Evolutionary conservation across 2,329 filamentous ascomycete genomes (phyloP).

Genomic region (Phyllachora maydis): DNA sequence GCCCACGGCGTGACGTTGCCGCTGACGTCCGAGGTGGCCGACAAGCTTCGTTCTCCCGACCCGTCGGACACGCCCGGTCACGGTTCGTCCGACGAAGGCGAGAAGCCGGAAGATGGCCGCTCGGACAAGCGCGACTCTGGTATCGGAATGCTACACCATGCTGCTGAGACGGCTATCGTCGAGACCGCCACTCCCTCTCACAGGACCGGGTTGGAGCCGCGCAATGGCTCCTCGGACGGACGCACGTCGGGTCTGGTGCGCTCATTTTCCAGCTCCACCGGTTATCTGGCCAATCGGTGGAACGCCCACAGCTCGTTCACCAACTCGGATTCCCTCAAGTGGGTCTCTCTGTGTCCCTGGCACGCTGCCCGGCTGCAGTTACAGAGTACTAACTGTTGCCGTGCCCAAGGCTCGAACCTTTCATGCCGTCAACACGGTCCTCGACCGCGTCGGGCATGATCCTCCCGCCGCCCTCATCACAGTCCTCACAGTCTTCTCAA

Average conservation of each 20-base stretch:
- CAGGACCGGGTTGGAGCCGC: too few species aligned
- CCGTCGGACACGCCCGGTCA: background rate
- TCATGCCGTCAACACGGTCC: slow-evolving; percentile 9
- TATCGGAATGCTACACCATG: too few species aligned
- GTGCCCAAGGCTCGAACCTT: background rate
- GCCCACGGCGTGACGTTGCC: background rate
- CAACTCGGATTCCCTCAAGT: slow-evolving; percentile 27
- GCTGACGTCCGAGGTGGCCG: too few species aligned
- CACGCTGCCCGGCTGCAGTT: too few species aligned
- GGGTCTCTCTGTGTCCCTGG: slow-evolving; percentile 6
- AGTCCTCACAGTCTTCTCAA: slow-evolving; percentile 20
- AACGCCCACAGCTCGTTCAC: slow-evolving; percentile 30
- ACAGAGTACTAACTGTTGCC: too few species aligned
- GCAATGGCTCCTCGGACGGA: background rate
- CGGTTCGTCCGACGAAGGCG: background rate
- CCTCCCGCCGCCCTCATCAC: slow-evolving; percentile 11
- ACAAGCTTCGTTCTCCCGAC: too few species aligned
- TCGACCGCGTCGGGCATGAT: slow-evolving; percentile 15
- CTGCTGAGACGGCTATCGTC: too few species aligned
- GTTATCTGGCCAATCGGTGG: slow-evolving; percentile 35
- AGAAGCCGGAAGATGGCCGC: background rate
- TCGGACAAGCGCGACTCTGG: slow-evolving; percentile 1
- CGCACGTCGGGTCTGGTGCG: slow-evolving; percentile 8
- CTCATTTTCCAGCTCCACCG: slow-evolving; percentile 21
- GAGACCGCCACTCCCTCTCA: slow-evolving; percentile 3